phyloP scores from a whole-genome alignment of 176 grass and related monocot genomes.

The Aegilops sharonensis region DNA sequence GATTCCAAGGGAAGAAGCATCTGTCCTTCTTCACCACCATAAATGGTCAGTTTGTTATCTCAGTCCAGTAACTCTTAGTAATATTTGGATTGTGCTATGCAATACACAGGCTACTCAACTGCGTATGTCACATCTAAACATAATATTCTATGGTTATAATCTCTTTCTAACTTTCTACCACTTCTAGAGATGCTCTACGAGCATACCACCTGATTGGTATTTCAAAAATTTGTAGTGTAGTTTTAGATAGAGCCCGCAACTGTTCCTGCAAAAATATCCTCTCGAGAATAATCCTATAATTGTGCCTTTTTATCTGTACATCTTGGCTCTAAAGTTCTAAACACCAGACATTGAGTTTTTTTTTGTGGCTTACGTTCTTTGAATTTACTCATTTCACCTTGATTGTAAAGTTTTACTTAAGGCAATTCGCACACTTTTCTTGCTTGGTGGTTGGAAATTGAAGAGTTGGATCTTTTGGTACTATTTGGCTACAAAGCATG shows the following conservation, averaged over 20 bases:
- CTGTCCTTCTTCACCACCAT: conserved; percentile 69
- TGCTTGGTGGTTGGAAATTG: neutral
- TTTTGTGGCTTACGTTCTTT: neutral
- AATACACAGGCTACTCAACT: neutral
- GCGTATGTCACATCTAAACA: neutral
- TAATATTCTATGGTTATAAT: neutral
- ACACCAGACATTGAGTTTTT: neutral
- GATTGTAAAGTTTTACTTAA: neutral
- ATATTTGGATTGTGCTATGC: neutral
- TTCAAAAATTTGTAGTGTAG: neutral
- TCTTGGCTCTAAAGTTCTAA: neutral
- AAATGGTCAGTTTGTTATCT: conserved; percentile 62
- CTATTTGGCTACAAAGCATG: neutral
- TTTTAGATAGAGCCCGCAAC: neutral
- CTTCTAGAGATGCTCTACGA: neutral
- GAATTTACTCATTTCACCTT: neutral
- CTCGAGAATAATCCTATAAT: neutral
- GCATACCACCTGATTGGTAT: neutral
- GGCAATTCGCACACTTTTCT: neutral
- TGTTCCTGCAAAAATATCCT: conserved; percentile 4
- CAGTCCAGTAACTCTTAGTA: neutral
- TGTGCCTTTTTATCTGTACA: neutral
- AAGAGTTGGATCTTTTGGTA: neutral
- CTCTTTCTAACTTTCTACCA: neutral
- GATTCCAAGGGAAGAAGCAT: conserved; percentile 60